Evolutionary conservation across 495 filamentous ascomycete species (phyloP), one percentile per base, ranked within the genome.

Genomic region (Aspergillus egyptiacus): DNA sequence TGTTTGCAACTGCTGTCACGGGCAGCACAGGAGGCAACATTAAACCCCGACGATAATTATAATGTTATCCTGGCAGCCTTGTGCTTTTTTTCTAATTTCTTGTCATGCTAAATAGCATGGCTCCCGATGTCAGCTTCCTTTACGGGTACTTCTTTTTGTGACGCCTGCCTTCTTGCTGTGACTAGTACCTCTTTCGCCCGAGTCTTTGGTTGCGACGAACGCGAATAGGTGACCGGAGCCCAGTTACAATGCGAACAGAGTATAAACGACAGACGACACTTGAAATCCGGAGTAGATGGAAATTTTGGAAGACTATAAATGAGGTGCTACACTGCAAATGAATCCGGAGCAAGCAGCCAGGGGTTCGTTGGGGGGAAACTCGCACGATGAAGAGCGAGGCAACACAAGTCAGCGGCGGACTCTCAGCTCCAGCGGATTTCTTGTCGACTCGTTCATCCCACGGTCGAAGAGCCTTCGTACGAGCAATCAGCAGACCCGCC

Each of bases 391-490:
- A 7, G 65, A 64, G 7, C 55, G 57, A 47, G 61, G 55, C 40
- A 58, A 47, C 40, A 51, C 52, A 10, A 40, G 49, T 9, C 63
- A 63, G 33, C 55, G 67, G 6, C 63, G 66, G 50, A 64, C 63
- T 6, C 64, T 62, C 34, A 69, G 54, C 55, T 72, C 73, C 2
- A 58, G 73, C 41, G 66, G 72, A 13, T 78, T 78, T 24, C 48
- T 78, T 20, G 46, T 78, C 27, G 72, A 73, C 42, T 67, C 68
- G 4, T 52, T 61, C 17, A 14, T 70, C 10, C 68, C 66, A 20
- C 59, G 60, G 9, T 55, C 68, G 6, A 65, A 50, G 27, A 62
- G 59, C 36, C 49, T 62, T 7, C 55, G 59, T 28, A 49, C 60
- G 2, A 55, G 52, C 40, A 53, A 61, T 20, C 58, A 69, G 25